phyloP scores from a whole-genome alignment of 2,329 filamentous ascomycete genomes.

The Diaporthe sp. region DNA sequence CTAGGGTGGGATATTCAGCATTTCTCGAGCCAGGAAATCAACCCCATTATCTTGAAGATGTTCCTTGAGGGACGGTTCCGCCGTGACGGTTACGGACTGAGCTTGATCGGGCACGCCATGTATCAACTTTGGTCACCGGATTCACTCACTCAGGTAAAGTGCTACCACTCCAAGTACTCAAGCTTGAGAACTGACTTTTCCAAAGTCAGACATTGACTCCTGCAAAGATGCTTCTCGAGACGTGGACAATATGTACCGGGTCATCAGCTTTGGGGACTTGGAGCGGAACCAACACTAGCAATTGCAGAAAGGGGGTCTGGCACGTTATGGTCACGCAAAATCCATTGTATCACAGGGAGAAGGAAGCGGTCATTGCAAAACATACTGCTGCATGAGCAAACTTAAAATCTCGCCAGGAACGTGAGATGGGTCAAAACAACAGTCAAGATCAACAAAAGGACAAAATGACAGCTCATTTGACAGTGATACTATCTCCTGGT shows the following conservation, averaged over 20 bases:
- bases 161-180: accelerated
- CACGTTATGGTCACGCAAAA: not conserved
- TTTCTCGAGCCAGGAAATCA: not conserved
- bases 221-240: not conserved
- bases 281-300: not conserved
- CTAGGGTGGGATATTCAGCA: not conserved
- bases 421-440: not conserved
- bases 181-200: not conserved
- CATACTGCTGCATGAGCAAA: not conserved
- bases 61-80: not conserved
- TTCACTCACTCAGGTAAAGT: not conserved
- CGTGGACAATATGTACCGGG: not conserved
- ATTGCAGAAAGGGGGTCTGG: not conserved
- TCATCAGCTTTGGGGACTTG: not conserved
- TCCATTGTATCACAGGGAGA: not conserved
- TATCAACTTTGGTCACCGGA: not conserved
- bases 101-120: not conserved
- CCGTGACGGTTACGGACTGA: not conserved
- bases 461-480: not conserved
- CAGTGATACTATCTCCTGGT: not conserved
- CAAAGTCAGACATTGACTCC: not conserved
- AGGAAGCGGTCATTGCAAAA: too few species aligned
- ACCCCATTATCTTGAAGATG: not conserved
- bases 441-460: not conserved
- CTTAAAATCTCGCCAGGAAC: not conserved